These are phyloP conservation scores for Eremothecium sinecaudum DNA, from an alignment of 1,139 yeast species.

Conservation along the genomic window DNA sequence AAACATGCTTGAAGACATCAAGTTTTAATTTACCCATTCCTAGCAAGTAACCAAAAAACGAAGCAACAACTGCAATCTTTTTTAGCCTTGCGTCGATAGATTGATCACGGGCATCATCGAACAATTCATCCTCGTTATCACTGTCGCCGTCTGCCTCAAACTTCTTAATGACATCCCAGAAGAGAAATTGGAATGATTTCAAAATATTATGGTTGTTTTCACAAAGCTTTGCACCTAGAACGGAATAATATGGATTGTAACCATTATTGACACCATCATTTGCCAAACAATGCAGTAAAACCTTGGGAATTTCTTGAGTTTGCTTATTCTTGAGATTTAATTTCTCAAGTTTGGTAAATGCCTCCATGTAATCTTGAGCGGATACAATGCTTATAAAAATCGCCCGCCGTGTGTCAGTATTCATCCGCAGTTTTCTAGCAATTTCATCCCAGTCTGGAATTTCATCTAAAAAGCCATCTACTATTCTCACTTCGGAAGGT, in stretches of 20 bases:
- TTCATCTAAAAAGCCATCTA: slow-evolving; percentile 47
- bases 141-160: slow-evolving; percentile 47
- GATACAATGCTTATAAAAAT: slow-evolving; percentile 91
- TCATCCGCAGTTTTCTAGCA: slow-evolving; percentile 83
- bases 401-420: slow-evolving; percentile 89
- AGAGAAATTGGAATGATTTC: slow-evolving; percentile 76
- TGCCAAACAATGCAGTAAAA: slow-evolving; percentile 75
- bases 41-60: slow-evolving; percentile 66
- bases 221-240: slow-evolving; percentile 69
- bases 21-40: slow-evolving; percentile 66
- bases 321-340: slow-evolving; percentile 72
- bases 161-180: slow-evolving; percentile 83
- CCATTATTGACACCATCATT: slow-evolving; percentile 49
- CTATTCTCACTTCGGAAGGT: slow-evolving; percentile 17
- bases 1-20: slow-evolving; percentile 61
- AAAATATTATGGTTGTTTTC: slow-evolving; percentile 53
- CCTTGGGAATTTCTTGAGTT: slow-evolving; percentile 78
- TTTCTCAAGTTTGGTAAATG: slow-evolving; percentile 72
- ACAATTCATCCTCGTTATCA: slow-evolving; percentile 31
- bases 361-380: slow-evolving; percentile 85
- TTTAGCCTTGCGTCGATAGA: slow-evolving; percentile 44
- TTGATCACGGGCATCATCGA: slow-evolving; percentile 29
- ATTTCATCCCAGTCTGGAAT: slow-evolving; percentile 84
- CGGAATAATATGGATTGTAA: slow-evolving; percentile 85
- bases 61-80: slow-evolving; percentile 61